Evolutionary conservation across 2,329 filamentous ascomycete species (phyloP), one percentile per base, ranked within the genome.

Genomic region (Colletotrichum zoysiae): DNA sequence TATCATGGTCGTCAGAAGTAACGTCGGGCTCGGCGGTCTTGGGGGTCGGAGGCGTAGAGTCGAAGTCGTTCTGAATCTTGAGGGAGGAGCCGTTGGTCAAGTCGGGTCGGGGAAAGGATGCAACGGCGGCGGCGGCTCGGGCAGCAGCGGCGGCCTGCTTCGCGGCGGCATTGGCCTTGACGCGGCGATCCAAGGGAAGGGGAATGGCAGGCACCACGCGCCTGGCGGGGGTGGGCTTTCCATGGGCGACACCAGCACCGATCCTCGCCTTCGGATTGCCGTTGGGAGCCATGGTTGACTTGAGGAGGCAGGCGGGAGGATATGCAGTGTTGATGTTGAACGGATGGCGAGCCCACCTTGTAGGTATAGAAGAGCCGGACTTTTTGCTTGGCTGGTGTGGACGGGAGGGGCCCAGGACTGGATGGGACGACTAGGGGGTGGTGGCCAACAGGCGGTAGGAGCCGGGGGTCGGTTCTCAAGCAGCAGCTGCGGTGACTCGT

Each of bases 131-230:
- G 23, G 65, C 69, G 67, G 79, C 61, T 57, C 71, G 77, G 62
- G 77, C 77, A 42, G 80, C 77, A 30, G 79, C 75, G 14, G 79
- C 76, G 48, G 80, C 79, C 46, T 68, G 79, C 78, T 74, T 82
- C 78, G 67, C 81, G 81, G 70, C 70, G 33, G 66, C 70, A 65
- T 70, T 72, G 66, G 70, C 55, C 74, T 82, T 84, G 62, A 81
- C 77, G 73, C 73, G 73, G 38, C 73, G 73, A 35, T 64, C 68
- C 64, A 82, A 78, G 23, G 80, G 80, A 73, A 84, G 74, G 60
- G 82, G 82, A 57, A 84, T 79, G 67, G 78, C 82, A 70, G 82
- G 82, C 68, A 81, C 76, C 51, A 83, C 77, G 59, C 80, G 77
- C 74, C 80, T 81, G 35, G 55, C 11, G 26, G 48, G 16, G 40